phyloP scores from a whole-genome alignment of 495 filamentous ascomycete genomes.

The Penicillium tannophilum region DNA sequence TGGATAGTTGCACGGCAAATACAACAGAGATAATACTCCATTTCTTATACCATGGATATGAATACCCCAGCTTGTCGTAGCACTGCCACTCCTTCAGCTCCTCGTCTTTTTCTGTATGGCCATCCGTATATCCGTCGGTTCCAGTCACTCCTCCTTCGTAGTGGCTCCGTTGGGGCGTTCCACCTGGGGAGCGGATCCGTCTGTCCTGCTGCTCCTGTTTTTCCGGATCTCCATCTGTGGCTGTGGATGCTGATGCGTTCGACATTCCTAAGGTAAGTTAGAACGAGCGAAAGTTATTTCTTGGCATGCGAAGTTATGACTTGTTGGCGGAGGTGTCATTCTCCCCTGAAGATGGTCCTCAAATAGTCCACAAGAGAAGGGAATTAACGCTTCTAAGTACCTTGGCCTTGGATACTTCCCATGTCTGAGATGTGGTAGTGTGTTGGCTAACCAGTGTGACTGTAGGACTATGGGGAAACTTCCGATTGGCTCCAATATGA shows the following conservation, averaged over 20 bases:
- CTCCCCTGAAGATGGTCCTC: neutral
- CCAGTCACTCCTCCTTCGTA: conserved; percentile 14
- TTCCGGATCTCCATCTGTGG: conserved; percentile 23
- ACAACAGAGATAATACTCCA: conserved; percentile 75
- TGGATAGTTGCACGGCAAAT: conserved; percentile 75
- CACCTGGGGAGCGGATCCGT: conserved; percentile 16
- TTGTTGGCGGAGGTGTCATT: conserved; percentile 6
- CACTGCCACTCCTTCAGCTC: conserved; percentile 64
- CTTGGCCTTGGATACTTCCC: neutral
- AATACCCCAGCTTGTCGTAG: conserved; percentile 66
- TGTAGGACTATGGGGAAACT: neutral
- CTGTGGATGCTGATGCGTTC: conserved; percentile 4
- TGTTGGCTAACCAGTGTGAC: neutral
- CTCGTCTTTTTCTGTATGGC: conserved; percentile 34
- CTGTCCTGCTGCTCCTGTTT: conserved; percentile 25
- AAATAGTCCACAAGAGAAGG: neutral
- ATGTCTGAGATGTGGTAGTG: neutral
- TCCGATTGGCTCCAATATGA: conserved; percentile 3
- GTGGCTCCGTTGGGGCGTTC: conserved; percentile 12
- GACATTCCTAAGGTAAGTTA: conserved; percentile 15
- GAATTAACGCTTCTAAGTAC: neutral
- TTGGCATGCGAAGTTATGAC: conserved; percentile 7
- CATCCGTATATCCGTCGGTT: conserved; percentile 34
- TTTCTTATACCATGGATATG: conserved; percentile 67
- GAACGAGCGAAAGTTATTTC: neutral